A percentile compares a stretch with the other conserved stretches of the same genome.
Evolutionary conservation across 1,284 basidiomycete genomes (phyloP).

Genomic region (Agaricales sp.): DNA sequence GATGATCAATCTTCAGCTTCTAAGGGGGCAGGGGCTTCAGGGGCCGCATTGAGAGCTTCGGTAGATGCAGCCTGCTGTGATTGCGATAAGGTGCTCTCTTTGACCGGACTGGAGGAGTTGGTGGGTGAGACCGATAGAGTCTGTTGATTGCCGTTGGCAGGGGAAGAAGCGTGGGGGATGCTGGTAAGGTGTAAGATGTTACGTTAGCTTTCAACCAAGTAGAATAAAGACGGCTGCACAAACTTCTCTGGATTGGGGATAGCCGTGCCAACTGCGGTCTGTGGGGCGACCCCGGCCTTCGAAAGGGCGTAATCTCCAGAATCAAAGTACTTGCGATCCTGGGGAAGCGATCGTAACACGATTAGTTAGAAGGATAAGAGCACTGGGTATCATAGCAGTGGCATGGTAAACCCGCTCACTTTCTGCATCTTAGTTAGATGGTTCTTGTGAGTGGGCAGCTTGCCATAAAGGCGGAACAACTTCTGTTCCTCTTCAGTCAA

Average conservation of each 20-base stretch:
- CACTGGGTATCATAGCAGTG: not conserved
- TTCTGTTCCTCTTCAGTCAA: slow-evolving; percentile 89
- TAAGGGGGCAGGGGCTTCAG: too few species aligned
- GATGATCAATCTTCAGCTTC: too few species aligned
- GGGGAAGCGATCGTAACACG: slow-evolving; percentile 6
- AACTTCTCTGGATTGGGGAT: slow-evolving; percentile 95
- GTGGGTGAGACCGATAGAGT: slow-evolving; percentile 63
- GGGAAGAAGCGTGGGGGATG: slow-evolving; percentile 67
- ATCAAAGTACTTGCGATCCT: slow-evolving; percentile 98
- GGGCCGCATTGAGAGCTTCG: too few species aligned
- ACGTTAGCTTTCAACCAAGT: slow-evolving; percentile 4
- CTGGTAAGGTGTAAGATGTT: slow-evolving; percentile 23
- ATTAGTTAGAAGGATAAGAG: slow-evolving; percentile 7
- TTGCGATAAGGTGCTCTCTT: slow-evolving; percentile 50
- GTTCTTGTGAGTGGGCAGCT: slow-evolving; percentile 89
- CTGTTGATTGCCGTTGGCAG: slow-evolving; percentile 39
- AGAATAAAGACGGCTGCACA: slow-evolving; percentile 4
- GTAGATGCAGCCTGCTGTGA: too few species aligned
- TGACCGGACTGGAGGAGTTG: slow-evolving; percentile 49
- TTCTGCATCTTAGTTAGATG: slow-evolving; percentile 91
- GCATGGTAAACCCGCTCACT: slow-evolving; percentile 43
- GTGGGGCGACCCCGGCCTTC: slow-evolving; percentile 86
- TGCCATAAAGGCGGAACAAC: slow-evolving; percentile 91
- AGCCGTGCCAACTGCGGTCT: slow-evolving; percentile 83
- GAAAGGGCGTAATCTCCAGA: slow-evolving; percentile 96